Percentiles rank a stretch among this genome's conserved stretches.
Conservation (phyloP, 768 basidiomycete species). For the Hypholoma fasciculare region DNA sequence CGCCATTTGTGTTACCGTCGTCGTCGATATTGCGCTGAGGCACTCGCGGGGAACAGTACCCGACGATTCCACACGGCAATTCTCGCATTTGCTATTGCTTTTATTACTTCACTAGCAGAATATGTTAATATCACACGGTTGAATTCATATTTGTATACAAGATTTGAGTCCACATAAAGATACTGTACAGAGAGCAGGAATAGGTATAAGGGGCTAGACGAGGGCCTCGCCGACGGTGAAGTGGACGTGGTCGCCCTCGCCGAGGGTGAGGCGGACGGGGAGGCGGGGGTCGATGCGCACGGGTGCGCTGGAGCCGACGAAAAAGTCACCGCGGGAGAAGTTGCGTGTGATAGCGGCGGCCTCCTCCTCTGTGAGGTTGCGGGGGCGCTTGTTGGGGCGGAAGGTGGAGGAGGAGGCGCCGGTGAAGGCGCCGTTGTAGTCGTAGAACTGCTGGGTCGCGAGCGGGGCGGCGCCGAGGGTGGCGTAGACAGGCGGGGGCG, state of each 20-base stretch:
- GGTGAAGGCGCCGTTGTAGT: constrained; percentile 70
- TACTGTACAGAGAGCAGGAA: constrained; percentile 1
- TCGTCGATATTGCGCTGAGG: no score
- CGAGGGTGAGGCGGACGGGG: constrained; percentile 76
- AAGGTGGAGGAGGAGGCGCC: constrained; percentile 75
- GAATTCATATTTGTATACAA: no score
- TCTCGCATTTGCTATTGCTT: no score
- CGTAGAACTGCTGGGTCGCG: constrained; percentile 72
- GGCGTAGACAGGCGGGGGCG: constrained; percentile 52
- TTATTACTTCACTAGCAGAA: no score
- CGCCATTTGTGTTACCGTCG: no score
- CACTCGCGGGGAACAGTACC: no score
- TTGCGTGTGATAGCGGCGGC: constrained; percentile 82
- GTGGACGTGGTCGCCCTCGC: constrained; percentile 83
- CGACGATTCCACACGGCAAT: no score
- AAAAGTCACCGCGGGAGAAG: constrained; percentile 81
- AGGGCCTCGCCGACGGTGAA: constrained; percentile 49
- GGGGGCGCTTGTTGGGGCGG: constrained; percentile 78
- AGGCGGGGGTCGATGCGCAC: constrained; percentile 82
- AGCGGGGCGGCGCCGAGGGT: constrained; percentile 46
- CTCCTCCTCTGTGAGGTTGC: constrained; percentile 81
- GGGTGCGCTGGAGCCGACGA: constrained; percentile 76
- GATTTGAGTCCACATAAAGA: neutral
- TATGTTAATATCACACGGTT: no score
- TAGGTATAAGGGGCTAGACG: constrained; percentile 28